Conservation (phyloP, 495 filamentous ascomycete species). For the Penicillium alfredii region DNA sequence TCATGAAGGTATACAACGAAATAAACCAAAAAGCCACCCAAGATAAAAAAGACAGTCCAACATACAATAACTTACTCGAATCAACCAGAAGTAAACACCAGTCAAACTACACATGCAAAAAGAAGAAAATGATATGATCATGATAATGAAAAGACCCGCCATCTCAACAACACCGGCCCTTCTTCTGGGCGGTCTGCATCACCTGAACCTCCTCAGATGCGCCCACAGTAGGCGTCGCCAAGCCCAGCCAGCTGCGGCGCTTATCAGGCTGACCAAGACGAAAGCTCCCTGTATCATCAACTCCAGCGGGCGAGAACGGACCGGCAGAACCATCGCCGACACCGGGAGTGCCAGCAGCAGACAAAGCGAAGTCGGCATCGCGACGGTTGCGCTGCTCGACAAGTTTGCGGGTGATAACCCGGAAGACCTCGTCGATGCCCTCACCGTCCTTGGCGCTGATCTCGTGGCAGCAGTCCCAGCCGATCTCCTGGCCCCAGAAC, state of each 20-base stretch:
- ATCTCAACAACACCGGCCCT: slow-evolving; percentile 42
- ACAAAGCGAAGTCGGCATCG: slow-evolving; percentile 48
- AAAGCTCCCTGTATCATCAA: slow-evolving; percentile 41
- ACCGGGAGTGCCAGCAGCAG: slow-evolving; percentile 36
- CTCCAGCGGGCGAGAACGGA: slow-evolving; percentile 13
- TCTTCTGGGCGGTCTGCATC: slow-evolving; percentile 18
- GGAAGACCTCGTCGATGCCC: slow-evolving; percentile 95
- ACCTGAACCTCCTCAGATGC: slow-evolving; percentile 30
- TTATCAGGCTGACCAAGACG: slow-evolving; percentile 42
- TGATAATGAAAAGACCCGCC: no score
- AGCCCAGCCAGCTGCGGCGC: slow-evolving; percentile 48
- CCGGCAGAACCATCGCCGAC: slow-evolving; percentile 6
- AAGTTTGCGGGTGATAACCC: slow-evolving; percentile 88
- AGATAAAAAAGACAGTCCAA: no score
- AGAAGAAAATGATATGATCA: no score
- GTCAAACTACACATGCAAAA: slow-evolving; percentile 1
- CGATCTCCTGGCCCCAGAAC: slow-evolving; percentile 87
- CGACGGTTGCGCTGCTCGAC: slow-evolving; percentile 79
- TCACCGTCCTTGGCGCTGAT: slow-evolving; percentile 92
- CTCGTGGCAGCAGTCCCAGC: slow-evolving; percentile 96
- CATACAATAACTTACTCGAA: not conserved
- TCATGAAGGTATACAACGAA: not conserved
- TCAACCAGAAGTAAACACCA: slow-evolving; percentile 1
- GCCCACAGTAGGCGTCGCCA: slow-evolving; percentile 37
- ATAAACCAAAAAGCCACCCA: no score